These are phyloP conservation scores for Yarrowia porcina DNA, from an alignment of 805 yeast genomes.

Conservation along the genomic window DNA sequence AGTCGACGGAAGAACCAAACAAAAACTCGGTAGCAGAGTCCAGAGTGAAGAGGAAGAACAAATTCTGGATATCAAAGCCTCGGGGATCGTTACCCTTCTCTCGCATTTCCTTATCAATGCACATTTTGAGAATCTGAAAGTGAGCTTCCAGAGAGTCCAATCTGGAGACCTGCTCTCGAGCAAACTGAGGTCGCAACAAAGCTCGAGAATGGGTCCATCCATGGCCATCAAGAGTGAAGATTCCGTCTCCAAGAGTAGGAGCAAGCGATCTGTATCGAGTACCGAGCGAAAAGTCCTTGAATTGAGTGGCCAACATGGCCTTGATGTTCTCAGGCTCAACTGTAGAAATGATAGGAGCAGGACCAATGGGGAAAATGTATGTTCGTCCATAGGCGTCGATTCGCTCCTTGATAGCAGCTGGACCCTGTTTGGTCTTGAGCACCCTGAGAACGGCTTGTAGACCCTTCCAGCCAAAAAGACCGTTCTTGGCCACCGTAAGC, in stretches of 20 bases:
- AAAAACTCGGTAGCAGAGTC: constrained; percentile 41
- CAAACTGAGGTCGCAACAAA: constrained; percentile 40
- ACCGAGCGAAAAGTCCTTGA: constrained; percentile 37
- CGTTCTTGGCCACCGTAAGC: background rate
- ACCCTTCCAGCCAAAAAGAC: constrained; percentile 18
- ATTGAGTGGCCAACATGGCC: constrained; percentile 37
- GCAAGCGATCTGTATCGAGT: constrained; percentile 32
- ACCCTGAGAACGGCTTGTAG: background rate
- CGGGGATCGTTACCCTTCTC: background rate
- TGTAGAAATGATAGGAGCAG: constrained; percentile 28
- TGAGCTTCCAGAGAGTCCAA: constrained; percentile 34
- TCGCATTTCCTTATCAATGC: constrained; percentile 21
- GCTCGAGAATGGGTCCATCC: constrained; percentile 42
- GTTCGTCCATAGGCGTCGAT: background rate
- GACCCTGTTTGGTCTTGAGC: constrained; percentile 2
- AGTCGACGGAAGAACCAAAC: constrained; percentile 37
- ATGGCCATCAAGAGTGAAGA: constrained; percentile 39
- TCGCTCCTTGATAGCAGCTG: background rate
- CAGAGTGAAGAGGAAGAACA: constrained; percentile 37
- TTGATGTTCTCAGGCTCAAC: constrained; percentile 39
- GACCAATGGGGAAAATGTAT: constrained; percentile 6
- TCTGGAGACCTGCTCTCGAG: constrained; percentile 38
- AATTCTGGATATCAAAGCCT: constrained; percentile 35
- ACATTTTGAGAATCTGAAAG: constrained; percentile 28
- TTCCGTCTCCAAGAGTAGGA: constrained; percentile 39